These are phyloP conservation scores for Hypoxylon sp. DNA, from an alignment of 2,329 filamentous ascomycete species.

Conservation along the genomic window DNA sequence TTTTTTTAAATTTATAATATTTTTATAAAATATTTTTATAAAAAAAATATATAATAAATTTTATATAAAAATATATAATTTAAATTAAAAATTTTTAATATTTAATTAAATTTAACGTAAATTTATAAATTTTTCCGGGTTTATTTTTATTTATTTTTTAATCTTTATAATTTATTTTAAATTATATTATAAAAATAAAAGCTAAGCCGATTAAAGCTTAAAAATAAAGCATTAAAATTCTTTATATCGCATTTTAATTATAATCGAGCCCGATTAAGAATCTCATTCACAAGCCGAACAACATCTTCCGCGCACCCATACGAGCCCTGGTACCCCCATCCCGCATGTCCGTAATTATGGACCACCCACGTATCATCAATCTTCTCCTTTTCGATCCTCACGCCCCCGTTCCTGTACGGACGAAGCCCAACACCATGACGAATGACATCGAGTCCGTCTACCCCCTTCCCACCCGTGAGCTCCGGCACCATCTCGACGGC, in stretches of 20 bases:
- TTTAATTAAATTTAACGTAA: too few species aligned
- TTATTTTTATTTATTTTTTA: too few species aligned
- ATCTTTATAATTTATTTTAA: too few species aligned
- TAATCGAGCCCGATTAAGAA: constrained; percentile 49
- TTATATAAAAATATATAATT: too few species aligned
- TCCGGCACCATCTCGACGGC: constrained; percentile 70
- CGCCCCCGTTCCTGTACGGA: constrained; percentile 76
- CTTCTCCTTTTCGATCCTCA: constrained; percentile 77
- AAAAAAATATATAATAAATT: too few species aligned
- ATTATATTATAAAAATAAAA: not conserved
- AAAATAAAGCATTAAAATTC: too few species aligned
- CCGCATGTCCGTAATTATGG: constrained; percentile 82
- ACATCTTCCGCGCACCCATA: constrained; percentile 77
- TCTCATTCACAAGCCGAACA: constrained; percentile 71
- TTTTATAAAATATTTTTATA: too few species aligned
- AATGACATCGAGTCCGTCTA: constrained; percentile 77
- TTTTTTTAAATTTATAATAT: too few species aligned
- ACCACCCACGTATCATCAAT: constrained; percentile 73
- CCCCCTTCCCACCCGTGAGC: constrained; percentile 70
- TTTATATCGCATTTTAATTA: too few species aligned
- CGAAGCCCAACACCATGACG: constrained; percentile 84
- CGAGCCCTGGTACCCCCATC: constrained; percentile 76
- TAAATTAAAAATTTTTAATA: too few species aligned
- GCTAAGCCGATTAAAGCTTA: too few species aligned
- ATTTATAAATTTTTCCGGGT: too few species aligned